These are phyloP conservation scores for Ophiorrhiza pumila DNA, from an alignment of 257 asterid genomes.

Conservation along the genomic window DNA sequence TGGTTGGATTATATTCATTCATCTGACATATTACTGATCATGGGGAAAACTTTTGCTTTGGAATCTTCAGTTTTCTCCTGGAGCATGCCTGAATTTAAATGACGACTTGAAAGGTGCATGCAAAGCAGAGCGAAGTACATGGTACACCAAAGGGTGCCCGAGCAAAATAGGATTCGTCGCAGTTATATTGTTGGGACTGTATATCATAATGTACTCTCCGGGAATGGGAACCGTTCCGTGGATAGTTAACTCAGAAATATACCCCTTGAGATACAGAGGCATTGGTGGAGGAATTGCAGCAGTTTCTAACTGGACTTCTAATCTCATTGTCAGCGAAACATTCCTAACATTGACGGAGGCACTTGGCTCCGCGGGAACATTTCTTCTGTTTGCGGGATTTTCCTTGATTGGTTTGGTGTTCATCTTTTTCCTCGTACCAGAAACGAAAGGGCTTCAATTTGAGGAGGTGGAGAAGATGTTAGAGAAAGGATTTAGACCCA, in stretches of 20 bases:
- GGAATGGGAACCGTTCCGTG: slow-evolving; percentile 76
- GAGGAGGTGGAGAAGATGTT: slow-evolving; percentile 58
- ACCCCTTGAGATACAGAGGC: slow-evolving; percentile 63
- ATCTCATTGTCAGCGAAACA: slow-evolving; percentile 54
- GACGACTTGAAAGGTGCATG: slow-evolving; percentile 33
- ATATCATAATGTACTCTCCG: slow-evolving; percentile 57
- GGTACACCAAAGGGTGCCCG: slow-evolving; percentile 68
- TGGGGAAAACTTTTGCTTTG: background rate
- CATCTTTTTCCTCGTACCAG: slow-evolving; percentile 61
- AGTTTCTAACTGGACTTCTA: slow-evolving; percentile 64
- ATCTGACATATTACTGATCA: background rate
- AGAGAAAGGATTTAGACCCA: slow-evolving; percentile 47
- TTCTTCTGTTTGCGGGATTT: slow-evolving; percentile 58
- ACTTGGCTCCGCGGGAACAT: slow-evolving; percentile 55
- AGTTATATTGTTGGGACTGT: slow-evolving; percentile 44
- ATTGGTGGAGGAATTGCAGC: slow-evolving; percentile 70
- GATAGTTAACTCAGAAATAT: slow-evolving; percentile 66
- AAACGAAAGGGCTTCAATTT: slow-evolving; percentile 64
- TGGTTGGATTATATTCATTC: background rate
- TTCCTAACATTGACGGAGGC: slow-evolving; percentile 56
- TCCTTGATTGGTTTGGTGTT: slow-evolving; percentile 42
- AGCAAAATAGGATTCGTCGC: slow-evolving; percentile 55
- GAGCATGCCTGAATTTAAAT: slow-evolving; percentile 42
- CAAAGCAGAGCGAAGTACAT: slow-evolving; percentile 30
- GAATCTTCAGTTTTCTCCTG: slow-evolving; percentile 32